Percentiles rank a stretch among this genome's conserved stretches.
Evolutionary conservation across 2,329 filamentous ascomycete species (phyloP).

Genomic region (Rutstroemia sp.): DNA sequence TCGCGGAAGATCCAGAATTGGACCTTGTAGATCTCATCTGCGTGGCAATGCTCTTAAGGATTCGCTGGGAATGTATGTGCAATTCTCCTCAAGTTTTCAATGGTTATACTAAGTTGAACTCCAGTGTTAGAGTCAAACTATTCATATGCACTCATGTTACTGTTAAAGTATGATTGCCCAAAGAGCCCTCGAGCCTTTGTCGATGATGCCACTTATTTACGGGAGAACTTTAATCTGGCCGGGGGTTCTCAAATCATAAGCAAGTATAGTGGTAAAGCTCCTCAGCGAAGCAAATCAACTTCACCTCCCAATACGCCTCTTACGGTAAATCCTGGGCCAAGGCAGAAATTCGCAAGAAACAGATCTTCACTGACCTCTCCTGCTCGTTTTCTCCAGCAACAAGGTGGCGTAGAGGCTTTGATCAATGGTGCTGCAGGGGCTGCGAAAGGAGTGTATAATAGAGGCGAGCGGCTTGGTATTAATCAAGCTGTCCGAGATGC

Average conservation of each 20-base stretch:
- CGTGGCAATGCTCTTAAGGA: conserved; percentile 84
- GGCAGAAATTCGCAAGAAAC: conserved; percentile 16
- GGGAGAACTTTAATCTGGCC: conserved; percentile 52
- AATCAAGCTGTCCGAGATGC: conserved; percentile 77
- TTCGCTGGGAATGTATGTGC: conserved; percentile 75
- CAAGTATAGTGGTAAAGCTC: conserved; percentile 59
- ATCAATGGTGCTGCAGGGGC: conserved; percentile 72
- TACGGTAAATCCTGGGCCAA: conserved; percentile 21
- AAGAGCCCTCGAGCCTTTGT: conserved; percentile 73
- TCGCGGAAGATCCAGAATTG: conserved; percentile 74
- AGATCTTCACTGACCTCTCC: conserved; percentile 28
- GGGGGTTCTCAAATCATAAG: conserved; percentile 60
- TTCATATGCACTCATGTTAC: conserved; percentile 70
- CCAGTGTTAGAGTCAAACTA: conserved; percentile 84
- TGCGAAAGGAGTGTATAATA: conserved; percentile 65
- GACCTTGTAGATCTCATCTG: conserved; percentile 86
- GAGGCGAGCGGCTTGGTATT: conserved; percentile 69
- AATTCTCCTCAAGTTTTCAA: not conserved
- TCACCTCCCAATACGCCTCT: conserved; percentile 25
- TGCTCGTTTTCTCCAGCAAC: conserved; percentile 38
- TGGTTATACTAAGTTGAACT: not conserved
- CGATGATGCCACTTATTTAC: conserved; percentile 73
- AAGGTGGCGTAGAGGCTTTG: conserved; percentile 56
- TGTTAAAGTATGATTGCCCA: conserved; percentile 67
- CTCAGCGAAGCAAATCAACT: conserved; percentile 27